Conservation (phyloP, 257 asterid species). For the Buddleja alternifolia region DNA sequence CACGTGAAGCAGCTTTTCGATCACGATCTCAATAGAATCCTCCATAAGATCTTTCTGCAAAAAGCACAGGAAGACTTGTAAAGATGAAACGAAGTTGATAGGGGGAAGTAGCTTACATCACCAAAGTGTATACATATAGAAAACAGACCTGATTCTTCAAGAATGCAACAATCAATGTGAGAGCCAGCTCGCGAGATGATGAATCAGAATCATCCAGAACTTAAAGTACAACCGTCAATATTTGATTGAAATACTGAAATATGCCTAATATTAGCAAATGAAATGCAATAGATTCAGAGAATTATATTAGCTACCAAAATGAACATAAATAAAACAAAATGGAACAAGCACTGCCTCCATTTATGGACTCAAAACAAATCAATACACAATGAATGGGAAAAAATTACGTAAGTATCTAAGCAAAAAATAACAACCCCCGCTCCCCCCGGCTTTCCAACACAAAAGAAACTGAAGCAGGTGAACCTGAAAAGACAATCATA, state of each 20-base stretch:
- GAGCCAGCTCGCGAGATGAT: conserved; percentile 77
- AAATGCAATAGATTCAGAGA: background rate
- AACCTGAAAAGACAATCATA: too few relatives aligned
- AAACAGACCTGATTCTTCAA: conserved; percentile 85
- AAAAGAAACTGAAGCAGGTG: background rate
- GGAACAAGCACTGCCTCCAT: background rate
- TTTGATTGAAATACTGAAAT: conserved; percentile 95
- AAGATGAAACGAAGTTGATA: conserved; percentile 20
- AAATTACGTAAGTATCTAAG: background rate
- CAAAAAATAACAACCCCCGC: background rate
- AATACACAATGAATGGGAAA: background rate
- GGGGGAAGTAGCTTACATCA: background rate
- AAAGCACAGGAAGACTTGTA: conserved; percentile 7
- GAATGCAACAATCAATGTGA: conserved; percentile 79
- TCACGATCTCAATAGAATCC: conserved; percentile 89
- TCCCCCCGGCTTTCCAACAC: too few relatives aligned
- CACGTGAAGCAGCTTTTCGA: conserved; percentile 86
- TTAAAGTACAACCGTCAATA: conserved; percentile 86
- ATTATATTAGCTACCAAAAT: background rate
- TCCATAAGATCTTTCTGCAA: conserved; percentile 86
- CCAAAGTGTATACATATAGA: conserved; percentile 8
- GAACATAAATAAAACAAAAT: background rate
- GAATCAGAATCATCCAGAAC: conserved; percentile 91
- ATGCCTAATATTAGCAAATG: conserved; percentile 28
- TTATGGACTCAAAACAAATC: background rate